Conservation (phyloP, 2,329 filamentous ascomycete species). For the Neophaeococcomyces aloes region DNA sequence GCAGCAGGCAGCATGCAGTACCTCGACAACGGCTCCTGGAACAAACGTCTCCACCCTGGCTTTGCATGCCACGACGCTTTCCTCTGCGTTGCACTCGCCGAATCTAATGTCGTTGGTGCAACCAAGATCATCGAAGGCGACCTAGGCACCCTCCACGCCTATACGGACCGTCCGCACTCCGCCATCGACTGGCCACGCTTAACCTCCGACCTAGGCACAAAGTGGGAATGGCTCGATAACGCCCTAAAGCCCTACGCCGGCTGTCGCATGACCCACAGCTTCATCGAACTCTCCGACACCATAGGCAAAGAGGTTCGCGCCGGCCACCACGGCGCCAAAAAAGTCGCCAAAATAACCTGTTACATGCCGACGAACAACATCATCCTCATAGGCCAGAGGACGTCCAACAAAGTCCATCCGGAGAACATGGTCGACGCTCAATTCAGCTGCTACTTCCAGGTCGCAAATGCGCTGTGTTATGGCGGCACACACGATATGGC, state of each 20-base stretch:
- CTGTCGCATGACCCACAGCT: slow-evolving; percentile 20
- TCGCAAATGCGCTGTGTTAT: slow-evolving; percentile 15
- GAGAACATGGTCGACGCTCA: slow-evolving; percentile 27
- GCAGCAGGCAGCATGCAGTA: slow-evolving; percentile 32
- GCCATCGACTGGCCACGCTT: slow-evolving; percentile 9
- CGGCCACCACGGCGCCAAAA: slow-evolving; percentile 2
- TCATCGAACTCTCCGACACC: slow-evolving; percentile 16
- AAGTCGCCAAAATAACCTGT: background rate
- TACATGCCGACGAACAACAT: slow-evolving; percentile 6
- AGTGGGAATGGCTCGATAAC: slow-evolving; percentile 19
- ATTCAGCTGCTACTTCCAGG: slow-evolving; percentile 28
- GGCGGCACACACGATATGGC: slow-evolving; percentile 8
- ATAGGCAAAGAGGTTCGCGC: slow-evolving; percentile 7
- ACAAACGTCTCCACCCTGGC: slow-evolving; percentile 31
- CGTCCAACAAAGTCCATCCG: slow-evolving; percentile 27
- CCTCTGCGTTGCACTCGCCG: slow-evolving; percentile 27
- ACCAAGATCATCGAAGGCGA: slow-evolving; percentile 18
- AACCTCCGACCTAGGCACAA: slow-evolving; percentile 9
- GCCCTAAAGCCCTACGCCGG: slow-evolving; percentile 19
- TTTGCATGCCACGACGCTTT: slow-evolving; percentile 33
- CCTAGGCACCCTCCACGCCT: slow-evolving; percentile 18
- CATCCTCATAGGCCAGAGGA: slow-evolving; percentile 25
- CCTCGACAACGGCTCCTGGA: slow-evolving; percentile 30
- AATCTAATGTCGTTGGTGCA: slow-evolving; percentile 25
- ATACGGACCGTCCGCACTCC: slow-evolving; percentile 14